These are phyloP conservation scores for Euphorbia lathyris DNA, from an alignment of 345 rosid genomes.

Conservation along the genomic window DNA sequence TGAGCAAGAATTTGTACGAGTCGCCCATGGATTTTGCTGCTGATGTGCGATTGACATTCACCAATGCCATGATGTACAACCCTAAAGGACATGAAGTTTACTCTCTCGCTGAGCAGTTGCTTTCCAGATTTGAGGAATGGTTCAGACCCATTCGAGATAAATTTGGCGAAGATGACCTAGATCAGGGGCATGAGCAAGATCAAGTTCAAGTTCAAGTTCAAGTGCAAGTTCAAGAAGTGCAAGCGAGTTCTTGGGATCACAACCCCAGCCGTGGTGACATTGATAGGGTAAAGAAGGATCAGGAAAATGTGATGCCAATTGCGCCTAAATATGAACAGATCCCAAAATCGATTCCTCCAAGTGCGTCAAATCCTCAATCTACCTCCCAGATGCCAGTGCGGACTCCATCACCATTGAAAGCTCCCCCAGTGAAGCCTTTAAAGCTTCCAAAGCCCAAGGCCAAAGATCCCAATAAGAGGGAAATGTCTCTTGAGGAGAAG, in stretches of 20 bases:
- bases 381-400: conserved; percentile 34
- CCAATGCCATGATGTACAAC: conserved; percentile 69
- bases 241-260: conserved; percentile 52
- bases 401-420: conserved; percentile 35
- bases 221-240: conserved; percentile 30
- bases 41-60: conserved; percentile 72
- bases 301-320: conserved; percentile 20
- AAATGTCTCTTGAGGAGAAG: conserved; percentile 69
- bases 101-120: conserved; percentile 49
- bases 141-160: conserved; percentile 40
- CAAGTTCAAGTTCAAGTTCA: conserved; percentile 23
- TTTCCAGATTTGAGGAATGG: conserved; percentile 47
- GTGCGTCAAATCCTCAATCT: conserved; percentile 20
- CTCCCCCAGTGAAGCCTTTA: conserved; percentile 36
- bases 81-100: conserved; percentile 71
- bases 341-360: conserved; percentile 13
- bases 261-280: conserved; percentile 16
- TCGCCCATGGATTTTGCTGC: conserved; percentile 61
- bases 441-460: conserved; percentile 80
- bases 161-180: conserved; percentile 17
- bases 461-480: conserved; percentile 72
- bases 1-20: conserved; percentile 41
- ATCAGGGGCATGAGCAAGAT: conserved; percentile 13
- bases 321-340: conserved; percentile 29
- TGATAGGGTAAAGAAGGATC: conserved; percentile 22